Evolutionary conservation across 1,284 basidiomycete genomes (phyloP), one percentile per base, ranked within the genome.

Genomic region (Trichosporon sp.): DNA sequence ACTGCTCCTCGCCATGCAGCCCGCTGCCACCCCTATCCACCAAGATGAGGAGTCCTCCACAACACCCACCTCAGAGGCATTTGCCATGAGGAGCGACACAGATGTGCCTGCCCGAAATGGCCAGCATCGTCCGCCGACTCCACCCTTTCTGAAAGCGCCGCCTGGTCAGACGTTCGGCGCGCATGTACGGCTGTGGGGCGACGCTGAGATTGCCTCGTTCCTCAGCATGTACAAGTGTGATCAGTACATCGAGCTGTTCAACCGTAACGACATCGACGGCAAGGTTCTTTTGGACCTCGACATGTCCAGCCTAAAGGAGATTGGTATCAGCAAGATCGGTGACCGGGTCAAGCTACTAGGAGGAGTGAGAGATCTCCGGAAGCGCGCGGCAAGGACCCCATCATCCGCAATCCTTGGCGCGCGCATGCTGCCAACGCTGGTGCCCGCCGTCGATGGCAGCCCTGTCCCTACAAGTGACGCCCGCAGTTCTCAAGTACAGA

Each of bases 201-300:
- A 70, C 7, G 23, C 66, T 0, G 79, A 83, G 44, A 74, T 83
- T 18, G 72, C 71, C 2, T 64, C 72, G 2, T 83, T 83, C 67
- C 75, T 83, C 13, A 68, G 68, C 12, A 47, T 77, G 2, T 76
- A 82, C 70, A 90, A 89, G 76, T 93, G 92, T 75, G 87, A 84
- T 0, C 86, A 87, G 34, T 90, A 92, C 77, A 87, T 89, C 1
- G 79, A 86, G 6, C 56, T 87, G 0, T 98, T 98, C 84, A 88
- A 86, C 64, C 85, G 86, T 4, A 92, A 95, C 83, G 93, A 97
- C 79, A 95, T 98, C 74, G 85, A 92, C 58, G 93, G 95, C 9
- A 90, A 92, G 78, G 89, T 97, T 42, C 82, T 98, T 7, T 86
- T 97, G 65, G 95, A 98, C 76, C 84, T 98, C 44, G 94, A 97